phyloP scores from a whole-genome alignment of 768 basidiomycete genomes.

The Tricholoma terreum region DNA sequence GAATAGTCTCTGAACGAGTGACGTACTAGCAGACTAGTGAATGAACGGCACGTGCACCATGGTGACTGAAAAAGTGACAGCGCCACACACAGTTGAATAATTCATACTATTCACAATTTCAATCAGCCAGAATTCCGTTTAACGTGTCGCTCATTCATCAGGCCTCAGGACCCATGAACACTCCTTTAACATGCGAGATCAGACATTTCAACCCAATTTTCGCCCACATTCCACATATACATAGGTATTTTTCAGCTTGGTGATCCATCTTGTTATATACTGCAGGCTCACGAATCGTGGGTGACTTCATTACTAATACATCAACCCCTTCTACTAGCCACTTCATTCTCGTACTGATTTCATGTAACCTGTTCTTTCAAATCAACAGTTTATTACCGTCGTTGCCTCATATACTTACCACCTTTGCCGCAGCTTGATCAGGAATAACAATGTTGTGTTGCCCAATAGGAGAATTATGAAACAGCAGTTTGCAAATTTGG shows the following conservation, averaged over 20 bases:
- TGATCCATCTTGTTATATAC: neutral
- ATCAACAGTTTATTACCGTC: neutral
- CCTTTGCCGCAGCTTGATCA: too few species aligned
- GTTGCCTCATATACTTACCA: too few species aligned
- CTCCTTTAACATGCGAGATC: neutral
- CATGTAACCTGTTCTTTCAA: neutral
- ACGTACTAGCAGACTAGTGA: too few species aligned
- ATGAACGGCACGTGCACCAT: too few species aligned
- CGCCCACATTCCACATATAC: too few species aligned
- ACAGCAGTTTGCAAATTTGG: too few species aligned
- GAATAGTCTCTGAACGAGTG: too few species aligned
- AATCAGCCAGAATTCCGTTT: neutral
- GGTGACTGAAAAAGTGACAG: too few species aligned
- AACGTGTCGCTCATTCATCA: neutral
- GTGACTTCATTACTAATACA: neutral
- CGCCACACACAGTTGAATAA: too few species aligned
- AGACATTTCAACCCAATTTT: neutral
- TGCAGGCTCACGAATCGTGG: neutral
- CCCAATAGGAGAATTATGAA: too few species aligned
- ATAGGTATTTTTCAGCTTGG: neutral
- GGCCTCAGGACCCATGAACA: neutral
- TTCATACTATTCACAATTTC: neutral
- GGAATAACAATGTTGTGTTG: too few species aligned
- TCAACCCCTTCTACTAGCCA: neutral
- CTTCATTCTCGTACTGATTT: neutral